Evolutionary conservation across 495 filamentous ascomycete species (phyloP).

Genomic region (Tuber brumale): DNA sequence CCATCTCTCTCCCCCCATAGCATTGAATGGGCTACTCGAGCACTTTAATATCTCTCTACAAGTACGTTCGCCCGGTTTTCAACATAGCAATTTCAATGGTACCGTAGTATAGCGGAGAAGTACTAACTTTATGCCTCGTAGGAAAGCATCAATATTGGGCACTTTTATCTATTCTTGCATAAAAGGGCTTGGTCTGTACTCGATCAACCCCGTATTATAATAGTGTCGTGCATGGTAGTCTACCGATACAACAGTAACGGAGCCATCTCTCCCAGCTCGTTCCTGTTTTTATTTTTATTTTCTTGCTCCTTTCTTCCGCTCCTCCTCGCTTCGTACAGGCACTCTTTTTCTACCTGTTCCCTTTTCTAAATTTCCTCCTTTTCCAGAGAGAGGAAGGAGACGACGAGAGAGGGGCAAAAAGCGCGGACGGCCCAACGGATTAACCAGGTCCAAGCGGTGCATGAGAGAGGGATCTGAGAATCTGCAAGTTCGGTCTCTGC

Average conservation of each 20-base stretch:
- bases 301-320: not conserved
- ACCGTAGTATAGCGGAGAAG: not conserved
- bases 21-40: not conserved
- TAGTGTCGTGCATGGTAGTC: not conserved
- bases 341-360: not conserved
- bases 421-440: not conserved
- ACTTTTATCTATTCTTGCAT: not conserved
- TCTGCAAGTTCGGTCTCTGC: not conserved
- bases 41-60: not conserved
- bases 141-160: not conserved
- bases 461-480: slow-evolving; percentile 3
- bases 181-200: not conserved
- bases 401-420: slow-evolving; percentile 2
- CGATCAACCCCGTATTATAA: not conserved
- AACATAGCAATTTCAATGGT: not conserved
- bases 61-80: not conserved
- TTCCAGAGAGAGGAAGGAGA: not conserved
- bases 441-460: not conserved
- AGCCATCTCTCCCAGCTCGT: not conserved
- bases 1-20: not conserved
- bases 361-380: not conserved
- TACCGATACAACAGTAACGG: not conserved
- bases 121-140: not conserved
- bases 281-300: not conserved
- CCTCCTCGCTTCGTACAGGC: not conserved